Conservation (phyloP, 768 basidiomycete genomes). For the Omphalotus guepiniiformis region DNA sequence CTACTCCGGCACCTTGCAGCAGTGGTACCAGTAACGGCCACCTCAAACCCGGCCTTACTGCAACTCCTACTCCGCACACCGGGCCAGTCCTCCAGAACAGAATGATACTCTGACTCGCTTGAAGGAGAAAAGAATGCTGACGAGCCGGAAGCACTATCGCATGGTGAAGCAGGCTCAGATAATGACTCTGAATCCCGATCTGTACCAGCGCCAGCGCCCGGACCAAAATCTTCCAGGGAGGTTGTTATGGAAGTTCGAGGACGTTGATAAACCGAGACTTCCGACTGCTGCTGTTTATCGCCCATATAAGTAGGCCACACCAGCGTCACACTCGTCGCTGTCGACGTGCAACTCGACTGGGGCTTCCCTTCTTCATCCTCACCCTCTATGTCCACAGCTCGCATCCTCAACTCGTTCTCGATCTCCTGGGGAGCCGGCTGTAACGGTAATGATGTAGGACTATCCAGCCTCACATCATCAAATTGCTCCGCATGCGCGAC, state of each 20-base stretch:
- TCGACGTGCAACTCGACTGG: slow-evolving; percentile 12
- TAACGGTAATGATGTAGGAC: slow-evolving; percentile 11
- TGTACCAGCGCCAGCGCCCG: background rate
- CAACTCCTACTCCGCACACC: background rate
- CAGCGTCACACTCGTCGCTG: slow-evolving; percentile 8
- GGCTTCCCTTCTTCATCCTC: slow-evolving; percentile 1
- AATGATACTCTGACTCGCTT: slow-evolving; percentile 3
- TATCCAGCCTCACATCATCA: background rate
- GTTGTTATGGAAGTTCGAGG: background rate
- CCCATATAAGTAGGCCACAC: slow-evolving; percentile 16
- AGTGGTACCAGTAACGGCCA: too few species aligned
- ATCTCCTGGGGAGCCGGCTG: slow-evolving; percentile 8
- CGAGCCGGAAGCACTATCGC: background rate
- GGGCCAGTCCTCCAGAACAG: slow-evolving; percentile 2
- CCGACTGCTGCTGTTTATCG: background rate
- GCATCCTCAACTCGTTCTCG: slow-evolving; percentile 8
- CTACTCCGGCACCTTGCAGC: too few species aligned
- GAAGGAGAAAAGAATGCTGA: background rate
- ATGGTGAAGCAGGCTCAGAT: background rate
- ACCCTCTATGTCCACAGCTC: background rate
- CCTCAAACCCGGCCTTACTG: background rate
- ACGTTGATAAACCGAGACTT: background rate
- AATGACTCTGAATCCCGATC: background rate
- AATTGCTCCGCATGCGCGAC: slow-evolving; percentile 8
- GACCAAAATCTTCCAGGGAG: background rate